phyloP scores from a whole-genome alignment of 2,329 filamentous ascomycete species.

The Fusarium nodosum region DNA sequence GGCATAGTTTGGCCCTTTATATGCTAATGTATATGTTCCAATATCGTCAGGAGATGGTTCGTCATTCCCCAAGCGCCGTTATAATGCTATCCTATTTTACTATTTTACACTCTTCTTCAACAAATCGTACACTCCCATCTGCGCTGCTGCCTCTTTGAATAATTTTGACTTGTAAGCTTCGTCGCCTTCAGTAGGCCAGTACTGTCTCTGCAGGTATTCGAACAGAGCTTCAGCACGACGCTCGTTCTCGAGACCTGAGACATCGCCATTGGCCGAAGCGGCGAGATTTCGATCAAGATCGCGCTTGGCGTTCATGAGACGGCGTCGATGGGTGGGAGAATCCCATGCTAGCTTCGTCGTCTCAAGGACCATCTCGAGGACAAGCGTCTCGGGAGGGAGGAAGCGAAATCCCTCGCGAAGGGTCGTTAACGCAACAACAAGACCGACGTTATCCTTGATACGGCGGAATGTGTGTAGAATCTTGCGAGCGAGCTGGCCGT shows the following conservation, averaged over 20 bases:
- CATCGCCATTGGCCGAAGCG: constrained; percentile 50
- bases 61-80: constrained; percentile 6
- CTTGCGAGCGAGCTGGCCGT: constrained; percentile 63
- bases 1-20: constrained; percentile 4
- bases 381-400: constrained; percentile 60
- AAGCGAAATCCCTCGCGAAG: constrained; percentile 61
- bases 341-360: constrained; percentile 61
- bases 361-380: constrained; percentile 62
- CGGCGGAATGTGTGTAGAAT: constrained; percentile 66
- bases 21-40: constrained; percentile 21
- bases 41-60: constrained; percentile 17
- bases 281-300: constrained; percentile 58
- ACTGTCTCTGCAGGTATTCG: constrained; percentile 58
- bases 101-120: constrained; percentile 41
- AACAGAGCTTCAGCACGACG: constrained; percentile 58
- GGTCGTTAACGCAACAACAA: constrained; percentile 61
- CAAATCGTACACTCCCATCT: constrained; percentile 61
- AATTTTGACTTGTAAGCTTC: constrained; percentile 46
- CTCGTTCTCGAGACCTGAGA: constrained; percentile 54
- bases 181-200: constrained; percentile 51
- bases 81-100: constrained; percentile 21
- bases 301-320: constrained; percentile 60
- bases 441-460: constrained; percentile 59
- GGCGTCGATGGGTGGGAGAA: constrained; percentile 56
- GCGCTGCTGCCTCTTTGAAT: constrained; percentile 54